phyloP scores from a whole-genome alignment of 2,329 filamentous ascomycete genomes.

The Acephala macrosclerotiorum region DNA sequence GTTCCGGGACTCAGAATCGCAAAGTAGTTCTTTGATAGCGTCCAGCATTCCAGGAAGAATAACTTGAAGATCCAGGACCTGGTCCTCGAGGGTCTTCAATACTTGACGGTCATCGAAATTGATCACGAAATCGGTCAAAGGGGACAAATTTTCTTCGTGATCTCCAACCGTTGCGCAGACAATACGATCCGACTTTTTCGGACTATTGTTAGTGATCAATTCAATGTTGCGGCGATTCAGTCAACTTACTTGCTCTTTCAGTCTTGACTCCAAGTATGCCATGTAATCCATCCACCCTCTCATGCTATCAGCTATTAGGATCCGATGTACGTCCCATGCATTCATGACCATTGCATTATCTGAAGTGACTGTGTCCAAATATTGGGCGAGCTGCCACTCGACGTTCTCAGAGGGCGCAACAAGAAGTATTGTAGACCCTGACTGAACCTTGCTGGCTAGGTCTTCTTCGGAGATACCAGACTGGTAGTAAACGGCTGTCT shows the following conservation, averaged over 20 bases:
- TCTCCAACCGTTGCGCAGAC: constrained; percentile 19
- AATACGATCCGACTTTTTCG: constrained; percentile 21
- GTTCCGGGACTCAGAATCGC: too few species aligned
- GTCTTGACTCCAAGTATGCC: constrained; percentile 24
- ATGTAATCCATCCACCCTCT: constrained; percentile 35
- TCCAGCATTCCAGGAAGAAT: constrained; percentile 28
- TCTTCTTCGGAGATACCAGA: too few species aligned
- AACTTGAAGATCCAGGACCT: constrained; percentile 32
- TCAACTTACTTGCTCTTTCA: constrained; percentile 26
- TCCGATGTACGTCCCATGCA: constrained; percentile 28
- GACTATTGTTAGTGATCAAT: not conserved
- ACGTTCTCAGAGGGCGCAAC: constrained; percentile 26
- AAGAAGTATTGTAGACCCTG: constrained; percentile 26
- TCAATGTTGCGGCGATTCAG: not conserved
- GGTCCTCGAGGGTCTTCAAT: constrained; percentile 34
- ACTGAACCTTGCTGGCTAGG: too few species aligned
- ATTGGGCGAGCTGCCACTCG: constrained; percentile 12
- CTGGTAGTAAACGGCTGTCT: constrained; percentile 47
- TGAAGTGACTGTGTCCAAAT: not conserved
- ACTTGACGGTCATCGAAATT: constrained; percentile 33
- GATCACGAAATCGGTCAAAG: constrained; percentile 29
- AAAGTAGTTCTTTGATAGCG: constrained; percentile 22
- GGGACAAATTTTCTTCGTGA: constrained; percentile 25
- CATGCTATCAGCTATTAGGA: constrained; percentile 31
- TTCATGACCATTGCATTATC: not conserved